Evolutionary conservation across 2,329 filamentous ascomycete genomes (phyloP).

Genomic region (Cytospora chrysosperma): DNA sequence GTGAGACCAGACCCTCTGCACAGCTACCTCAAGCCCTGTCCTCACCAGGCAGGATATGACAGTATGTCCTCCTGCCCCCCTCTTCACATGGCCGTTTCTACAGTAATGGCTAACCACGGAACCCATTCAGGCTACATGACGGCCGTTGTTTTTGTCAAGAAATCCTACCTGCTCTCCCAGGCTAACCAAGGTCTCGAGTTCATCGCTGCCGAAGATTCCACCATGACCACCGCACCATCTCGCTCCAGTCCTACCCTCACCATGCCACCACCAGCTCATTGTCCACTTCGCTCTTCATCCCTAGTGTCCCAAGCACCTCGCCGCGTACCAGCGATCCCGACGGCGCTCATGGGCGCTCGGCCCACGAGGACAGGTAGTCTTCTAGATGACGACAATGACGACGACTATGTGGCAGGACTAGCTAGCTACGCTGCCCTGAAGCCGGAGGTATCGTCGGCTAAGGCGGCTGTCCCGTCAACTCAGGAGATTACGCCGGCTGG

Average conservation of each 20-base stretch:
- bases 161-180: conserved; percentile 22
- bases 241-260: background rate
- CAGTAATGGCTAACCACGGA: background rate
- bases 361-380: background rate
- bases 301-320: background rate
- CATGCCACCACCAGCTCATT: background rate
- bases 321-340: background rate
- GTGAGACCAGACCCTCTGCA: background rate
- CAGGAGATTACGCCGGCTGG: background rate
- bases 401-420: background rate
- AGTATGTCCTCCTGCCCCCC: conserved; percentile 37
- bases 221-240: background rate
- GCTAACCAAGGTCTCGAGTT: background rate
- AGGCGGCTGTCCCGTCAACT: background rate
- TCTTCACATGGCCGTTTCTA: background rate
- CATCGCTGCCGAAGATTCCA: background rate
- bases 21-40: conserved; percentile 24
- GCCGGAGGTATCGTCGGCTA: background rate
- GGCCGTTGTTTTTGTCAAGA: conserved; percentile 40
- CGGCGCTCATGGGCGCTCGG: background rate
- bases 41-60: conserved; percentile 62
- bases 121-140: conserved; percentile 41
- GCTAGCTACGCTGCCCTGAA: background rate
- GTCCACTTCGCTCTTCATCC: background rate
- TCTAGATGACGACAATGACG: background rate